Evolutionary conservation across 2,329 filamentous ascomycete species (phyloP).

Genomic region (Arthrobotrys entomopaga): DNA sequence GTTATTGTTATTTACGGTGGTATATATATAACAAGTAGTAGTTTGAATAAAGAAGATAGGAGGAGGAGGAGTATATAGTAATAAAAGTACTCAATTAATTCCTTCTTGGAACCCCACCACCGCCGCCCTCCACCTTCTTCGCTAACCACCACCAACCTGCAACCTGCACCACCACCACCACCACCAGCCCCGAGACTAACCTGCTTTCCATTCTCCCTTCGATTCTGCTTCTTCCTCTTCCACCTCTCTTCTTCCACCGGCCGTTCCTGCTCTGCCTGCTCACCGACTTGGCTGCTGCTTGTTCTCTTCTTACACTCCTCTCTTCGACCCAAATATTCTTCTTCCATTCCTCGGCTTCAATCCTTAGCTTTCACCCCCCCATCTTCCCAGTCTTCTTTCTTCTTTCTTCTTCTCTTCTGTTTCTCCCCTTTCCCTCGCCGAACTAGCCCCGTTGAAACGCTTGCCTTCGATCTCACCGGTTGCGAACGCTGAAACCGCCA

Average conservation of each 20-base stretch:
- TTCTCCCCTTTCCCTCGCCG: conserved; percentile 14
- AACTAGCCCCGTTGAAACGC: conserved; percentile 21
- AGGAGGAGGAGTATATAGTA: too few species aligned
- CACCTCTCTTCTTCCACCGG: conserved; percentile 4
- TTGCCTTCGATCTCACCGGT: conserved; percentile 38
- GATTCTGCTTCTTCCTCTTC: background rate
- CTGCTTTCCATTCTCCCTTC: conserved; percentile 9
- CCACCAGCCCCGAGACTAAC: background rate
- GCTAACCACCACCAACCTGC: conserved; percentile 28
- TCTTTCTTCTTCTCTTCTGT: conserved; percentile 5
- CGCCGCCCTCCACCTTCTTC: background rate
- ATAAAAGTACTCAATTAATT: background rate
- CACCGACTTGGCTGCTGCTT: background rate
- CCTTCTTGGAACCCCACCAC: conserved; percentile 2
- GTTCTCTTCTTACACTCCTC: background rate
- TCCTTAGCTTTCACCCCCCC: background rate
- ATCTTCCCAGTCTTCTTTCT: background rate
- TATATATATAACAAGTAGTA: too few species aligned
- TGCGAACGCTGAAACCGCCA: conserved; percentile 33
- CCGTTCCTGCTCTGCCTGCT: background rate
- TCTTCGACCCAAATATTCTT: conserved; percentile 2
- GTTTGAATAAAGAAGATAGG: too few species aligned
- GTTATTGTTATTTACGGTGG: too few species aligned
- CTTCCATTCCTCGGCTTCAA: background rate
- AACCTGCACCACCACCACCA: conserved; percentile 6